Conservation (phyloP, 176 grass and related monocot genomes). For the Tillandsia leiboldiana region DNA sequence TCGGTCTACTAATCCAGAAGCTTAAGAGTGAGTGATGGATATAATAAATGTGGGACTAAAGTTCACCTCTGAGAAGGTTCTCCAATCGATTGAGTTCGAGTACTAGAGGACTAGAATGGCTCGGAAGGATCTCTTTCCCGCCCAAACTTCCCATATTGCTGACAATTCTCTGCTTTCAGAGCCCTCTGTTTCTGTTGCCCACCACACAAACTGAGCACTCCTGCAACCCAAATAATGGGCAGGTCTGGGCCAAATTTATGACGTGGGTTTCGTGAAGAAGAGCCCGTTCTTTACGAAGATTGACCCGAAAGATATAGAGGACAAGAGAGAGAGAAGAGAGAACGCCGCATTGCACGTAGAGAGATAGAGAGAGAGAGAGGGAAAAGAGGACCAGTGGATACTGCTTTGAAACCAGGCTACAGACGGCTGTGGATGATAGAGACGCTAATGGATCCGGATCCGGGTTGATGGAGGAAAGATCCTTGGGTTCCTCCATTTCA, state of each 20-base stretch:
- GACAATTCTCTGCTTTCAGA: neutral
- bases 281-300: conserved; percentile 25
- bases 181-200: neutral
- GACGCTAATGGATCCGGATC: no score
- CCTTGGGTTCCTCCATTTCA: no score
- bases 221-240: conserved; percentile 4
- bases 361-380: neutral
- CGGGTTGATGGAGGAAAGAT: no score
- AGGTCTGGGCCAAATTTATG: conserved; percentile 47
- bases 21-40: neutral
- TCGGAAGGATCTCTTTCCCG: conserved; percentile 45
- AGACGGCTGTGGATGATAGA: no score
- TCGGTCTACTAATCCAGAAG: neutral
- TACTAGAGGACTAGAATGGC: conserved; percentile 40
- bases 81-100: conserved; percentile 77
- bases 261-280: conserved; percentile 30
- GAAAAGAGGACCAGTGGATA: neutral
- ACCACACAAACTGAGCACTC: neutral
- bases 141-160: conserved; percentile 64
- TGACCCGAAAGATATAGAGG: conserved; percentile 14
- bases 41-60: neutral
- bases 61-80: conserved; percentile 58
- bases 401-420: no score
- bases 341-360: neutral
- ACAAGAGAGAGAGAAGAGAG: conserved; percentile 17